Evolutionary conservation across 805 yeast genomes (phyloP).

Genomic region (Pichia deserticola): DNA sequence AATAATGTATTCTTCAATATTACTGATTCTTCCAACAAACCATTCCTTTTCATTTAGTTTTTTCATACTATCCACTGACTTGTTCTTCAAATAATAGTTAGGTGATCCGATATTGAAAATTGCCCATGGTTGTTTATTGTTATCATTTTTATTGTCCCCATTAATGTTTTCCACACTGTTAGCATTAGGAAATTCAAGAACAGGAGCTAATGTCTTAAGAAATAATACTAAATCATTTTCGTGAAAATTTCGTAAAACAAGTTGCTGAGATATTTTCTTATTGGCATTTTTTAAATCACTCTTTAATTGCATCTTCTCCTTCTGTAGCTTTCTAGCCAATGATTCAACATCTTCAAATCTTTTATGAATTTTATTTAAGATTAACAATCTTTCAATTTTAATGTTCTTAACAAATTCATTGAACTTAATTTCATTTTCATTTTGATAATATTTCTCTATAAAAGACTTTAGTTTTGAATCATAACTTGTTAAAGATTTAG

Average conservation of each 20-base stretch:
- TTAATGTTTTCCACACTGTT: no score
- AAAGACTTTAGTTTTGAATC: not conserved
- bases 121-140: slow-evolving; percentile 66
- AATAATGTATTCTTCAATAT: slow-evolving; percentile 49
- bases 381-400: slow-evolving; percentile 20
- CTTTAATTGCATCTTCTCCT: slow-evolving; percentile 51
- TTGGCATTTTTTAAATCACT: slow-evolving; percentile 37
- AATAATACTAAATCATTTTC: slow-evolving; percentile 76
- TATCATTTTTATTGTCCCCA: not conserved
- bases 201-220: slow-evolving; percentile 51
- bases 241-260: slow-evolving; percentile 62
- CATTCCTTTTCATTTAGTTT: slow-evolving; percentile 54
- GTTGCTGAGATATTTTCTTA: slow-evolving; percentile 37
- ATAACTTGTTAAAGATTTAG: not conserved
- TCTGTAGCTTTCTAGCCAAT: slow-evolving; percentile 76
- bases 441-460: not conserved
- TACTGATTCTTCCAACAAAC: slow-evolving; percentile 65
- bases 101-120: slow-evolving; percentile 88
- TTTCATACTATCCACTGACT: slow-evolving; percentile 13
- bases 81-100: slow-evolving; percentile 62
- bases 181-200: not conserved
- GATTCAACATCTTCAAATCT: slow-evolving; percentile 87
- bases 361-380: slow-evolving; percentile 42
- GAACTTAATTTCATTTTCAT: slow-evolving; percentile 29
- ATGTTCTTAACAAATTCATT: slow-evolving; percentile 23